These are phyloP conservation scores for Cucumis cinereus DNA, from an alignment of 306 rosid species.

Conservation along the genomic window DNA sequence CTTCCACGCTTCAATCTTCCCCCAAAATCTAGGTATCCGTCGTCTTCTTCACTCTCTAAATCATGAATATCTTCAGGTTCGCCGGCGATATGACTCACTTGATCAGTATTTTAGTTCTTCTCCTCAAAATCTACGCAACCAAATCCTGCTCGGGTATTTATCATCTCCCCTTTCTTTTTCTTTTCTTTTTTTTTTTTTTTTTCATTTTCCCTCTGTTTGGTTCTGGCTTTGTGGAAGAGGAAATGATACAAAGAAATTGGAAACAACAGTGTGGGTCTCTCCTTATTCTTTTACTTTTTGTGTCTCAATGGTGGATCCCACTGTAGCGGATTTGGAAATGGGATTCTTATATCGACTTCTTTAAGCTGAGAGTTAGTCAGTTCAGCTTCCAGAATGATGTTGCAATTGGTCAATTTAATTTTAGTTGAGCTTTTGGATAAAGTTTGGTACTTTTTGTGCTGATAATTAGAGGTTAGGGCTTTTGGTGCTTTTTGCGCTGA, in stretches of 20 bases:
- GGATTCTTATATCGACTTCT: neutral
- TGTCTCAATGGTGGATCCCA: neutral
- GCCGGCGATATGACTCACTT: conserved; percentile 94
- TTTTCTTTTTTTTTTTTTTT: too few relatives aligned
- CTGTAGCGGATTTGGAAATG: neutral
- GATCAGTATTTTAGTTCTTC: conserved; percentile 71
- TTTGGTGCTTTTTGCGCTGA: neutral
- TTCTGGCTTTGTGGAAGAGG: neutral
- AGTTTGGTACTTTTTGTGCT: neutral
- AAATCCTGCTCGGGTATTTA: conserved; percentile 79
- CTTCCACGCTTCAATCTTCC: neutral
- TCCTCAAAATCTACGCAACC: conserved; percentile 95
- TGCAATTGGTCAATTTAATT: neutral
- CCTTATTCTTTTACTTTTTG: neutral
- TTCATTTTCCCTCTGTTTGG: neutral
- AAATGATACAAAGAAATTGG: neutral
- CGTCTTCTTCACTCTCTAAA: neutral
- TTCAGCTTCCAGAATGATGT: neutral
- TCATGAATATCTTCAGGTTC: conserved; percentile 86
- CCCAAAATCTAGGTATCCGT: conserved; percentile 7
- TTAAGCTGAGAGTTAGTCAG: neutral
- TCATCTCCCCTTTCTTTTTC: neutral
- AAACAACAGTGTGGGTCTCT: neutral
- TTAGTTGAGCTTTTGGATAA: neutral
- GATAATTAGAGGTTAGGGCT: neutral